A percentile compares a stretch with the other conserved stretches of the same genome.
phyloP scores from a whole-genome alignment of 1,284 basidiomycete species.

The Malassezia vespertilionis region DNA sequence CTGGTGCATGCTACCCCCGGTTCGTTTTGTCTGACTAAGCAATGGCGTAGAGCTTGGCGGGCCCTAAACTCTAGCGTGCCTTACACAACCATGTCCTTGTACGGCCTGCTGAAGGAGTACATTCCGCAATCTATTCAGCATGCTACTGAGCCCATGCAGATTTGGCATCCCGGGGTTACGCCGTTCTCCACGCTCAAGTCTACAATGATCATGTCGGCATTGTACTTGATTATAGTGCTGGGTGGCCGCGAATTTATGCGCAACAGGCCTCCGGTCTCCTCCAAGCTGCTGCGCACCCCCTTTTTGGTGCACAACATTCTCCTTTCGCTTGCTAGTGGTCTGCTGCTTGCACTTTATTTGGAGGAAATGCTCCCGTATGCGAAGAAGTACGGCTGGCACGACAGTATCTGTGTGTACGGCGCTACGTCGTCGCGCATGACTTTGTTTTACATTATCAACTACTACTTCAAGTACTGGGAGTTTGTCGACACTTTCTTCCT shows the following conservation, averaged over 20 bases:
- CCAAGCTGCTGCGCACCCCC: constrained; percentile 54
- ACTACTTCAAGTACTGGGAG: constrained; percentile 55
- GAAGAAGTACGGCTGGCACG: constrained; percentile 36
- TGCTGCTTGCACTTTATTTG: constrained; percentile 73
- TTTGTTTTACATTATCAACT: constrained; percentile 81
- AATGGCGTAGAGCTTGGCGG: too few relatives aligned
- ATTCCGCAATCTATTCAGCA: constrained; percentile 8
- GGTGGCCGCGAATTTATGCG: constrained; percentile 75
- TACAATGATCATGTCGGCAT: constrained; percentile 53
- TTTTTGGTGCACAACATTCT: constrained; percentile 89
- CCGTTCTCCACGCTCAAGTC: constrained; percentile 34
- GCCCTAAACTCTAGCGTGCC: too few relatives aligned
- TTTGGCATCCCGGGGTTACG: constrained; percentile 30
- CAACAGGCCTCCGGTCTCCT: constrained; percentile 53
- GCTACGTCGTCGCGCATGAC: neutral
- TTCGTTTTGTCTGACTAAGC: too few relatives aligned
- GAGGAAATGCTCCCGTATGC: constrained; percentile 54
- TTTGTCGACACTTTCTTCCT: constrained; percentile 91
- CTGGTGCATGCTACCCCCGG: too few relatives aligned
- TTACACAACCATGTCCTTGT: constrained; percentile 10
- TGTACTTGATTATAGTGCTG: constrained; percentile 82
- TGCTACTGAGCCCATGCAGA: constrained; percentile 17
- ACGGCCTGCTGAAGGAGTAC: neutral
- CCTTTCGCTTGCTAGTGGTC: constrained; percentile 66
- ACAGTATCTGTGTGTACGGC: constrained; percentile 59